Evolutionary conservation across 176 grass and related monocot genomes (phyloP), one percentile per base, ranked within the genome.

Genomic region (Elymus sibiricus): DNA sequence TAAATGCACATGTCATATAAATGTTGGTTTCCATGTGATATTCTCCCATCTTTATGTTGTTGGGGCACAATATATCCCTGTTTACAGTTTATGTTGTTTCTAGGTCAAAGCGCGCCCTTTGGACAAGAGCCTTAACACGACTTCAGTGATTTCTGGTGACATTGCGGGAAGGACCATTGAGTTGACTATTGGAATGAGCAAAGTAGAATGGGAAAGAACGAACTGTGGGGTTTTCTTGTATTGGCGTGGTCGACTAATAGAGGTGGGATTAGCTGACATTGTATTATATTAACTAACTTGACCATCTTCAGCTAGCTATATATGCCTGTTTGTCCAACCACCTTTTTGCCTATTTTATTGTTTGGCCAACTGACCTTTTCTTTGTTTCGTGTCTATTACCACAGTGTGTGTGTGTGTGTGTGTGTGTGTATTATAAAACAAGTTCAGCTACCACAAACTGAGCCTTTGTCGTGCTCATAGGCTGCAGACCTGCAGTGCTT

Each of bases 171-270:
- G 76, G 83, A 34, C 63, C 64, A 76, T 94, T 83, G 53, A 86
- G 17, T 82, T 97, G 70, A 93, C 89, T 46, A 69, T 97, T 64
- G 95, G 95, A 78, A 93, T 87, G 83, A 97, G 92, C 80, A 91
- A 92, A 24, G 62, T 85, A 75, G 95, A 97, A 90, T 93, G 89
- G 93, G 87, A 95, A 83, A 88, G 92, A 83, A 85, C 86, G 70
- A 97, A 97, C 40, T 87, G 88, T 76, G 95, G 95, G 64, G 82
- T 97, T 74, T 97, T 97, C 82, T 89, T 97, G 49, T 97, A 95
- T 74, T 97, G 92, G 92, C 95, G 94, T 93, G 95, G 95, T 31
- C 87, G 92, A 40, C 79, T 97, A 32, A 95, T 97, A 47, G 95
- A 97, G 92, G 95, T 97, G 70, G 74, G 66, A 53, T 74, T 83